These are phyloP conservation scores for Citrus trifoliata DNA, from an alignment of 345 rosid genomes.

Conservation along the genomic window DNA sequence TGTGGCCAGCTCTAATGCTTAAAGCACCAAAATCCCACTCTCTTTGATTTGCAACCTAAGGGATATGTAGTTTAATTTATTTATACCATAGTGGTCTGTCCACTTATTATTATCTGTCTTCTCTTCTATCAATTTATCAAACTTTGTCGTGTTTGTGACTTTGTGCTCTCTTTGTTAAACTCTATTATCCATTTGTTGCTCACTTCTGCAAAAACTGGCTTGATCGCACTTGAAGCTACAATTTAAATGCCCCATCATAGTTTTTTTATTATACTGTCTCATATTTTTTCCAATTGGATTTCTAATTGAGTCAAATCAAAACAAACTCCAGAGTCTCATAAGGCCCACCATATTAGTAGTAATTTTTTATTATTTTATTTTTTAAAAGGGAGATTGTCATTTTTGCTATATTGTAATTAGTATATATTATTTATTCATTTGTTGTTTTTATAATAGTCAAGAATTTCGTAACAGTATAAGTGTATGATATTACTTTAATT, in stretches of 20 bases:
- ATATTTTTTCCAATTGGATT: no score
- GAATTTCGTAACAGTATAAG: no score
- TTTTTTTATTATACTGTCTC: no score
- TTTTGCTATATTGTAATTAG: no score
- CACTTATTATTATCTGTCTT: constrained; percentile 12
- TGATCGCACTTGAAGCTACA: neutral
- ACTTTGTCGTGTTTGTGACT: neutral
- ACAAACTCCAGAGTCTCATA: no score
- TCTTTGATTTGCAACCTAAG: neutral
- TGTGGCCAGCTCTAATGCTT: neutral
- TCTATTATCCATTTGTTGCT: neutral
- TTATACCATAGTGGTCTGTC: constrained; percentile 7
- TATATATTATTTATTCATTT: no score
- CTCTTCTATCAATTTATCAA: neutral
- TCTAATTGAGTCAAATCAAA: no score
- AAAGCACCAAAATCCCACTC: neutral
- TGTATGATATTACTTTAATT: accelerated
- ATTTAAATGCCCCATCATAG: no score
- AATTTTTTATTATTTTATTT: no score
- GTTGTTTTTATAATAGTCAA: no score
- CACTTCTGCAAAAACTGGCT: neutral
- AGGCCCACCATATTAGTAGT: no score
- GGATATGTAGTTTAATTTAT: neutral
- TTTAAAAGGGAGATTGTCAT: no score
- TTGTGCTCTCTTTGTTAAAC: neutral